Base-by-base conservation (phyloP, 306 rosid genomes). In the Urtica urens region DNA sequence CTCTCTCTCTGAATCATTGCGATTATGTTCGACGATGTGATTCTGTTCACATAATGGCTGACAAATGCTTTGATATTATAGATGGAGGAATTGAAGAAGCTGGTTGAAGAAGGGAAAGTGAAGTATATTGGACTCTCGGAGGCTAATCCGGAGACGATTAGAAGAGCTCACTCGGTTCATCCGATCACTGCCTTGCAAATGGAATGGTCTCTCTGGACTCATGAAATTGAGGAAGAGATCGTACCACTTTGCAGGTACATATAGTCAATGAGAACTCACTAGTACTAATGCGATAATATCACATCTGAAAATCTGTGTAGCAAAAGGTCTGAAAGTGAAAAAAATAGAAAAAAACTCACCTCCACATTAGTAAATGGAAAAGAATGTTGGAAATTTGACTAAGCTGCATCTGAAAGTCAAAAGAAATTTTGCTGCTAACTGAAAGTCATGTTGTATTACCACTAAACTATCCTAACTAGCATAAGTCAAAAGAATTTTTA, bases 131-230 rank as follows among this genome's bases (percentile, higher is more conserved):
- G 93, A 33, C 48, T 78, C 38, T 86, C 83, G 12, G 95, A 78
- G 64, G 85, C 95, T 2, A 74, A 78, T 40, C 21, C 71, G 2
- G 86, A 78, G 15, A 78, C 87, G 12, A 76, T 81, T 40, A 71
- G 76, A 61, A 59, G 95, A 63, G 95, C 95, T 5, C 82, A 81
- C 60, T 65, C 80, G 2, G 81, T 86, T 76, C 93, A 86, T 76
- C 88, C 88, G 27, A 72, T 81, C 46, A 69, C 86, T 26, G 93
- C 93, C 19, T 23, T 86, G 37, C 83, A 86, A 64, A 59, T 81
- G 71, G 88, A 86, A 58, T 86, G 78, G 82, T 78, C 87, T 3
- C 69, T 86, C 13, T 78, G 88, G 85, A 81, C 85, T 31, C 88
- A 82, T 1, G 93, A 86, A 3, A 73, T 78, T 23, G 85, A 86